These are phyloP conservation scores for Claviceps paspali DNA, from an alignment of 2,329 filamentous ascomycete genomes.

Conservation along the genomic window DNA sequence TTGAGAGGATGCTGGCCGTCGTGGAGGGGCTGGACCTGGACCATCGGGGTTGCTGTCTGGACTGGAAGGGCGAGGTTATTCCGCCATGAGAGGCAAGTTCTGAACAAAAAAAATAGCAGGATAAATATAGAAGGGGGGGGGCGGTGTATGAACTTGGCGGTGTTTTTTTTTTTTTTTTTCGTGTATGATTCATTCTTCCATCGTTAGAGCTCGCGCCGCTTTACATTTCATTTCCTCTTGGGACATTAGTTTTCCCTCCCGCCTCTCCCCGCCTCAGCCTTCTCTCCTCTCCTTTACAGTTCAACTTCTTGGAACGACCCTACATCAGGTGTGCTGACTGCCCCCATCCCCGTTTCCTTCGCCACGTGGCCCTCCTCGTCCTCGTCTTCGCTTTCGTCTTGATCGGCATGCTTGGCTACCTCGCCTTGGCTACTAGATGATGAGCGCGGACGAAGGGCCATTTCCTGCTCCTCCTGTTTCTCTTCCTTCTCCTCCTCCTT, in stretches of 20 bases:
- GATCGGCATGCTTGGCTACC: conserved; percentile 12
- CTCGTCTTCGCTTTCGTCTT: conserved; percentile 9
- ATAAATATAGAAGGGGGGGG: too few species aligned
- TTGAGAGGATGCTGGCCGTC: conserved; percentile 47
- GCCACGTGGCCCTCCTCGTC: conserved; percentile 15
- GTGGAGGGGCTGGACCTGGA: conserved; percentile 30
- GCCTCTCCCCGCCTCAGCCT: too few species aligned
- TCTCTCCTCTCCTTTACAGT: conserved; percentile 26
- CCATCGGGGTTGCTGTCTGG: conserved; percentile 49
- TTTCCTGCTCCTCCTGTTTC: too few species aligned
- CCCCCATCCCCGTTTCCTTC: conserved; percentile 22
- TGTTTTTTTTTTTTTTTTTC: too few species aligned
- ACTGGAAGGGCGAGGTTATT: conserved; percentile 53
- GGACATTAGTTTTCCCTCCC: too few species aligned
- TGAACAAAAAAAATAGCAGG: too few species aligned
- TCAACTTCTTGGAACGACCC: conserved; percentile 50
- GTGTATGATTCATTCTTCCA: too few species aligned
- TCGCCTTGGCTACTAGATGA: conserved; percentile 8
- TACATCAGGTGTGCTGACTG: conserved; percentile 35
- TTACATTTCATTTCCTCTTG: too few species aligned
- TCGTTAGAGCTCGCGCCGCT: too few species aligned
- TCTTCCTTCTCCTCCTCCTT: too few species aligned
- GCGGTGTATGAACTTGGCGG: too few species aligned
- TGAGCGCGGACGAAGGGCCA: conserved; percentile 32
- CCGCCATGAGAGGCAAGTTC: conserved; percentile 35